Conservation (phyloP, 768 basidiomycete species). For the Myochromella boudieri region DNA sequence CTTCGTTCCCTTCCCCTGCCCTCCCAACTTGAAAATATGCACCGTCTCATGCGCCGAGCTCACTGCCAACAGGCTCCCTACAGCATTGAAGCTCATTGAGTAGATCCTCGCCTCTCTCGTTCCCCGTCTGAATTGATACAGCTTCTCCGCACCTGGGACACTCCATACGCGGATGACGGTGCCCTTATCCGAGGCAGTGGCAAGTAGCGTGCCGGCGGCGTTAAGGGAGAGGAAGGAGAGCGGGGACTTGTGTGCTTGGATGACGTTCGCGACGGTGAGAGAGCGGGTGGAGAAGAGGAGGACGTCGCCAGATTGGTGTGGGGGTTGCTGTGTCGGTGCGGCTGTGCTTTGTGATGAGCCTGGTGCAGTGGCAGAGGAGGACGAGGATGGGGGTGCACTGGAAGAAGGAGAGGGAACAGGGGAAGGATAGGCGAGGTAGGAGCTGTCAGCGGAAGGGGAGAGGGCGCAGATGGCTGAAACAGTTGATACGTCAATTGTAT, state of each 20-base stretch:
- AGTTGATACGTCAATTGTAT: not conserved
- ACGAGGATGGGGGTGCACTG: conserved; percentile 36
- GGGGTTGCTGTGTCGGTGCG: conserved; percentile 25
- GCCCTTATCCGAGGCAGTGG: conserved; percentile 92
- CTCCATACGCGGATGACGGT: conserved; percentile 96
- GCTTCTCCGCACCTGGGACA: conserved; percentile 86
- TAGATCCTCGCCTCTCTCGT: conserved; percentile 85
- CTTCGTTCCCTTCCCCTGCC: conserved; percentile 15
- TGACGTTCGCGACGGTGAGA: conserved; percentile 90
- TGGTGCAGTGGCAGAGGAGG: conserved; percentile 38
- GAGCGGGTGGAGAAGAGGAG: conserved; percentile 93
- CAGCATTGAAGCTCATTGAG: conserved; percentile 77
- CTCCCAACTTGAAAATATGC: conserved; percentile 88
- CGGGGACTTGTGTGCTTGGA: conserved; percentile 95
- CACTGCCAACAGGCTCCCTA: conserved; percentile 83
- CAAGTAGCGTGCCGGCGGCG: conserved; percentile 83
- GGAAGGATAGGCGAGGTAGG: conserved; percentile 95
- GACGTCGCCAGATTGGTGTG: conserved; percentile 75
- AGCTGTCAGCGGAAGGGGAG: conserved; percentile 89
- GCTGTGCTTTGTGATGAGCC: conserved; percentile 16
- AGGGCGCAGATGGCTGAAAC: conserved; percentile 86
- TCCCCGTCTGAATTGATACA: conserved; percentile 94
- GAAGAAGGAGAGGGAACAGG: conserved; percentile 84
- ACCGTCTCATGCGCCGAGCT: conserved; percentile 93
- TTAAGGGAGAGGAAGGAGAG: conserved; percentile 88